Base-by-base conservation (phyloP, 805 yeast species). In the Alloascoidea hylecoeti region DNA sequence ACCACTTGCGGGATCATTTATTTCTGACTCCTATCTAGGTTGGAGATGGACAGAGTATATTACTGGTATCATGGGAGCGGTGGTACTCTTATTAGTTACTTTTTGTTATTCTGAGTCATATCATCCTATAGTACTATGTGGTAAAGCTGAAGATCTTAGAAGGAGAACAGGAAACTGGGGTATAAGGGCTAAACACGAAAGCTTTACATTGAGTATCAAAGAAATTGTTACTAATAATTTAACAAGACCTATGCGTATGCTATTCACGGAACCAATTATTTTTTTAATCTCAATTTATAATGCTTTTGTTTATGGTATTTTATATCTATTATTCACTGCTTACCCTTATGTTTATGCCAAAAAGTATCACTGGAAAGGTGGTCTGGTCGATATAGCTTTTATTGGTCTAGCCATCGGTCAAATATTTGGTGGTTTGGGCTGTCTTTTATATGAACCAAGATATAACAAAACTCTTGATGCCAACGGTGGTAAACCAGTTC, bases 41-140 rank as follows among this genome's bases (percentile, higher is more conserved):
- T 83, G 94, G 94, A 66, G 95, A 51, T 84, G 94, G 94, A 69
- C 82, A 9, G 68, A 65, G 44, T 84, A 82, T 54, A 59, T 83
- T 40, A 66, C 77, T 2, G 89, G 82, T 43, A 74, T 81, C 40
- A 55, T 78, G 53, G 68, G 69, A 14, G 58, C 64, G 2, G 55
- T 68, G 3, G 61, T 69, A 9, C 46, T 62, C 1, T 49, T 66
- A 1, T 41, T 59, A 9, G 53, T 64, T 15, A 41, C 62, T 0
- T 46, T 79, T n/a, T 62, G 72, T 41, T 61, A 61, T 42, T 67
- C 66, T 38, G 95, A 83, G 57, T 73, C 85, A 1, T 85, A 81
- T 51, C 81, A 77, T 46, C 84, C 86, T n/a, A 63, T 74, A 6
- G 64, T 83, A 38, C 55, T 82, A 41, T 72, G 66, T 15, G 48